A percentile compares a stretch with the other conserved stretches of the same genome.
Conservation (phyloP, 2,329 filamentous ascomycete species). For the Beauveria asiatica region DNA sequence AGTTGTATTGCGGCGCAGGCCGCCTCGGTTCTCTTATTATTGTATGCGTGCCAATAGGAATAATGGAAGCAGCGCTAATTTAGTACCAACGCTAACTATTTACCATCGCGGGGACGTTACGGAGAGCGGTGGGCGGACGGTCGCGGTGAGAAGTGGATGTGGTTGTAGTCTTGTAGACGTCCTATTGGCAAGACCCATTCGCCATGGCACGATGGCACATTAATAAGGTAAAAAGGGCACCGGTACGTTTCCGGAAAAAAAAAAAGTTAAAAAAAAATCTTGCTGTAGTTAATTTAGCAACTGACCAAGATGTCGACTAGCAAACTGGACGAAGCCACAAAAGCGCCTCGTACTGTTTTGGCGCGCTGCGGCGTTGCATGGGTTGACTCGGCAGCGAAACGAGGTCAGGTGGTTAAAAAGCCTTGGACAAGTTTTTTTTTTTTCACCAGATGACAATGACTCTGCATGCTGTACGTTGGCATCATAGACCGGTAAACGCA, state of each 20-base stretch:
- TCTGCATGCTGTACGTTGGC: too few species aligned
- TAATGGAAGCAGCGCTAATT: not conserved
- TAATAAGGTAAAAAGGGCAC: not conserved
- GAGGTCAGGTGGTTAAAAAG: not conserved
- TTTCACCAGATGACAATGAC: too few species aligned
- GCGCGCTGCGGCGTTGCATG: not conserved
- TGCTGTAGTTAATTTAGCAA: not conserved
- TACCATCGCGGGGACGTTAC: not conserved
- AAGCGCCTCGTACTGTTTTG: not conserved
- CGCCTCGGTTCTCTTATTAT: not conserved
- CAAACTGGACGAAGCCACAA: not conserved
- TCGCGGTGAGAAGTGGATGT: slow-evolving; percentile 1
- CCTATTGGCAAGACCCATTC: not conserved
- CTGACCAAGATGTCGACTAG: too few species aligned
- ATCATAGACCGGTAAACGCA: too few species aligned
- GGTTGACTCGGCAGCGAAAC: not conserved
- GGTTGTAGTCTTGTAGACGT: not conserved
- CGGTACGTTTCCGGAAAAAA: not conserved
- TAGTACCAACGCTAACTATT: not conserved
- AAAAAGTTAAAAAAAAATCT: not conserved
- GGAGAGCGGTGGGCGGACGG: not conserved
- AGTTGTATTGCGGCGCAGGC: not conserved
- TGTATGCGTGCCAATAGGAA: not conserved
- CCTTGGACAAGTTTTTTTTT: too few species aligned
- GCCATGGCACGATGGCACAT: not conserved